Base-by-base conservation (phyloP, 257 asterid species). In the Ilex asprella region DNA sequence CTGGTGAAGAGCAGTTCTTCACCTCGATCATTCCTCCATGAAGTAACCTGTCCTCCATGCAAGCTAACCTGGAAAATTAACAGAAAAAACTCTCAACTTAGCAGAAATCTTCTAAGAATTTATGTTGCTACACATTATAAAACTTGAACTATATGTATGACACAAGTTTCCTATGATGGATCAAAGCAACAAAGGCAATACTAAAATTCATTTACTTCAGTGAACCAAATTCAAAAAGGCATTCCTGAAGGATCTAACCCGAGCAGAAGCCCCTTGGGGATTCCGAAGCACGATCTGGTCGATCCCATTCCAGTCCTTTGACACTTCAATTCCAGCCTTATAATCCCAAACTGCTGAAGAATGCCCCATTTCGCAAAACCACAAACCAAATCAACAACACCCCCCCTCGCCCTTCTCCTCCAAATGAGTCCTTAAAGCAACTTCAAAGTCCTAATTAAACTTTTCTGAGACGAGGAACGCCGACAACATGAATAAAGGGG, bases 21-120 rank as follows among this genome's bases (percentile, higher is more conserved):
- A 35, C 99, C 99, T 55, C 85, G 82, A 50, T 78, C 91, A 63
- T 83, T 86, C 77, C 95, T 79, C 99, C 99, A 92, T 0, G 99
- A 92, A 69, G 86, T 75, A 62, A 92, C 91, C 73, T 86, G 95
- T 64, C 89, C 99, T 60, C 99, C 99, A 9, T 82, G 83, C 83
- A 92, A 68, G 78, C 96, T 89, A 43, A 92, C 89, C 99, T 92
- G 79, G 46, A 71, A 14, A 31, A 57, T 56, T 39, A 71, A 56
- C 29, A 13, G 55, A 16, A 39, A 60, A 63, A 74, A 35, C 8
- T 4, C 41, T 1, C 41, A 35, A 35, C 41, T 4, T 3, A 8
- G 41, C 5, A 35, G 41, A 35, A 35, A 35, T 35, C 41, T 3
- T 35, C 8, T 35, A 35, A 35, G 5, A 35, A 3, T 21, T 21